Evolutionary conservation across 2,329 filamentous ascomycete genomes (phyloP).

Genomic region (Fusarium udum): DNA sequence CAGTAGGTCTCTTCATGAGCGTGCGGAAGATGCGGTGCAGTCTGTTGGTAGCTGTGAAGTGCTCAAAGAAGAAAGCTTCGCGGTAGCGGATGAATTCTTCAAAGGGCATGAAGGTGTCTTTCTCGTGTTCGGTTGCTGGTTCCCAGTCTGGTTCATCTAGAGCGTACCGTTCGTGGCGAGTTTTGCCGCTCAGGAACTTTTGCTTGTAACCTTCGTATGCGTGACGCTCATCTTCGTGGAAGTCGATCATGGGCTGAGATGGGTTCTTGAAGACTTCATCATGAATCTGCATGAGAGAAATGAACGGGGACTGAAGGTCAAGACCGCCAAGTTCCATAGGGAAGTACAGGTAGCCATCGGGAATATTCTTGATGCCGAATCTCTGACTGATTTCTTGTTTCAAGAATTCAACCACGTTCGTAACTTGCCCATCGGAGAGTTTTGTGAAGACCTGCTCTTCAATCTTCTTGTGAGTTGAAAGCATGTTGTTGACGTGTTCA

Average conservation of each 20-base stretch:
- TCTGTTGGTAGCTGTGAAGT: conserved; percentile 4
- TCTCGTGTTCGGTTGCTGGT: conserved; percentile 44
- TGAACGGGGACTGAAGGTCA: conserved; percentile 57
- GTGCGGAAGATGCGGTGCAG: conserved; percentile 49
- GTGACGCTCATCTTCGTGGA: conserved; percentile 48
- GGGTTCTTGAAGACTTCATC: conserved; percentile 46
- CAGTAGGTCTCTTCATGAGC: conserved; percentile 49
- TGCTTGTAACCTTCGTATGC: conserved; percentile 49
- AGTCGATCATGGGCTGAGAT: conserved; percentile 43
- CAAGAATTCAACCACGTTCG: conserved; percentile 64
- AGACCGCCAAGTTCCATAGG: conserved; percentile 58
- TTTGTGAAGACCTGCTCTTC: conserved; percentile 58
- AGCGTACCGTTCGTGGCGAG: neutral
- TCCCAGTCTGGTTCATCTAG: conserved; percentile 41
- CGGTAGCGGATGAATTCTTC: conserved; percentile 56
- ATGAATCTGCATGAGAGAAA: conserved; percentile 53
- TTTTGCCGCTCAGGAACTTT: conserved; percentile 47
- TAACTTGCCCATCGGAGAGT: conserved; percentile 36
- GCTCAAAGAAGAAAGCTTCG: conserved; percentile 51
- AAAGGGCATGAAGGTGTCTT: conserved; percentile 54
- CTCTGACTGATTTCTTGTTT: conserved; percentile 60
- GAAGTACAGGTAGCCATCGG: conserved; percentile 59
- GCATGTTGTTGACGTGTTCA: conserved; percentile 62
- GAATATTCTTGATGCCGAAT: conserved; percentile 57
- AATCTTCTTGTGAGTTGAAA: conserved; percentile 59